These are phyloP conservation scores for Castanea sativa DNA, from an alignment of 306 rosid genomes.

Conservation along the genomic window DNA sequence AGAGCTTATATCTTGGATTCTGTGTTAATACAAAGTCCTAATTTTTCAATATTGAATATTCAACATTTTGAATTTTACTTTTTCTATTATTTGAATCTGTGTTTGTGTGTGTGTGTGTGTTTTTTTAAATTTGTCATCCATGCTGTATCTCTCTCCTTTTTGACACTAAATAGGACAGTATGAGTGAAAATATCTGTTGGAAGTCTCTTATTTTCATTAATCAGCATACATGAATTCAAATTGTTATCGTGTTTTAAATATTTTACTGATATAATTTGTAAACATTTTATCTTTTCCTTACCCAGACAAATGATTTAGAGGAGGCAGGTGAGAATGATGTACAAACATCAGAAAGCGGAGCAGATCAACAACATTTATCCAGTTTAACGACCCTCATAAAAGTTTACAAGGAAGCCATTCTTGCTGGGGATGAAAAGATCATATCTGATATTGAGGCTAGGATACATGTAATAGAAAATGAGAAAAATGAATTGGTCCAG, in stretches of 20 bases:
- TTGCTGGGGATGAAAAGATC: slow-evolving; percentile 43
- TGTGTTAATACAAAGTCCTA: background rate
- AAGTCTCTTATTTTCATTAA: background rate
- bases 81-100: background rate
- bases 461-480: slow-evolving; percentile 35
- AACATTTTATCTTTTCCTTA: background rate
- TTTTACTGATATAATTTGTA: slow-evolving; percentile 1
- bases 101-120: background rate
- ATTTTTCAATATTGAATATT: background rate
- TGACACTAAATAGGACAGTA: background rate
- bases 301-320: slow-evolving; percentile 46
- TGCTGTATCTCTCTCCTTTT: background rate
- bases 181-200: background rate
- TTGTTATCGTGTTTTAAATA: background rate
- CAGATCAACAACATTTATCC: slow-evolving; percentile 21
- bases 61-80: background rate
- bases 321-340: slow-evolving; percentile 29
- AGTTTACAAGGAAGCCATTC: slow-evolving; percentile 70
- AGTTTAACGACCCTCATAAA: slow-evolving; percentile 48
- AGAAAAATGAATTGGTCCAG: slow-evolving; percentile 46
- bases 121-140: background rate
- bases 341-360: slow-evolving; percentile 27
- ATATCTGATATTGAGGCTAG: slow-evolving; percentile 50
- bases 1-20: background rate
- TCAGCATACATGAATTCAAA: background rate